Evolutionary conservation across 2,329 filamentous ascomycete genomes (phyloP).

Genomic region (Ascochyta clinopodiicola): DNA sequence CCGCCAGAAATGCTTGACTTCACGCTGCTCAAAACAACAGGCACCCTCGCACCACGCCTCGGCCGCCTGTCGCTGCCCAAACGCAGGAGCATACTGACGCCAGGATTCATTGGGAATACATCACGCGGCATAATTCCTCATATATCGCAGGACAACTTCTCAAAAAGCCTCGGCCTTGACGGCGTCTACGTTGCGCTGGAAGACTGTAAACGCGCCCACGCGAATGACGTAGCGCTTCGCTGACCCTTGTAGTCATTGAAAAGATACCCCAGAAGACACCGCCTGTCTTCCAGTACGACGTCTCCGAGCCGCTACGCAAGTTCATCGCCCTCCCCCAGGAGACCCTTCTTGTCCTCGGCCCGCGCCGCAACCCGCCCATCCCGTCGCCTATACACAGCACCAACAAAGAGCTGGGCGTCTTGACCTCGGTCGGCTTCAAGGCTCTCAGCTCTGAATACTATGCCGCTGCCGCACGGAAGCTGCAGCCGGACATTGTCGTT

Average conservation of each 20-base stretch:
- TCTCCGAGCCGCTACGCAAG: conserved; percentile 66
- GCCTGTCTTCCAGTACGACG: conserved; percentile 60
- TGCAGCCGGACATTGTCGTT: conserved; percentile 82
- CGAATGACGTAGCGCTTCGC: conserved; percentile 26
- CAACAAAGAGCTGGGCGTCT: conserved; percentile 73
- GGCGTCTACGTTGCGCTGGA: conserved; percentile 85
- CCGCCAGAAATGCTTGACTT: conserved; percentile 55
- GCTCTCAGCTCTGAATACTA: conserved; percentile 74
- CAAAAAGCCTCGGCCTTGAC: conserved; percentile 67
- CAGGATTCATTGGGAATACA: conserved; percentile 78
- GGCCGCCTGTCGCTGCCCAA: conserved; percentile 69
- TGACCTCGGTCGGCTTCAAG: conserved; percentile 86
- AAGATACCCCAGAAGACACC: conserved; percentile 58
- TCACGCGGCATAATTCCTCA: conserved; percentile 89
- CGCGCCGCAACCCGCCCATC: conserved; percentile 79
- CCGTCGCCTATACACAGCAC: conserved; percentile 72
- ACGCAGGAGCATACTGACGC: conserved; percentile 76
- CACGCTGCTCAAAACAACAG: conserved; percentile 49
- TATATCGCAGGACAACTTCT: conserved; percentile 82
- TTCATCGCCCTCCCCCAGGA: conserved; percentile 77
- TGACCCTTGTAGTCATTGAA: conserved; percentile 66
- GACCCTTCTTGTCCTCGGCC: conserved; percentile 73
- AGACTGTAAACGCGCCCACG: conserved; percentile 75
- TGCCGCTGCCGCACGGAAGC: conserved; percentile 65
- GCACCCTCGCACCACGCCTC: conserved; percentile 64